Conservation (phyloP, 176 grass and related monocot species). For the Rhynchospora pubera region DNA sequence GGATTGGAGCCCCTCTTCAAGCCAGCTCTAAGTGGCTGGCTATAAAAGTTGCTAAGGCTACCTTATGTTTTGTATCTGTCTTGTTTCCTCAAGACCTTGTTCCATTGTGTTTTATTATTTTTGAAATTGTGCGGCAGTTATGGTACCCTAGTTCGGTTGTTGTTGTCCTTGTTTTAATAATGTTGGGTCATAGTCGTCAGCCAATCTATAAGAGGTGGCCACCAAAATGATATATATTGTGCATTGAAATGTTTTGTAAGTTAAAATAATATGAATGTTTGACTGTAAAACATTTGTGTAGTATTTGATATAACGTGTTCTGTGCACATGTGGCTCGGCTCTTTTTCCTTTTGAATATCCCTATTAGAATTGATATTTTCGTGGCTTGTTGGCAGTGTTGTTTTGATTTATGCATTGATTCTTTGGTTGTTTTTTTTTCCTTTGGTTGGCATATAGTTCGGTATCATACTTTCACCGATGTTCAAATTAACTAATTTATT, state of each 20-base stretch:
- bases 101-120: neutral
- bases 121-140: neutral
- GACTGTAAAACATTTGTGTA: neutral
- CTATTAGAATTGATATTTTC: too few relatives aligned
- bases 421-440: neutral
- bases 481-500: too few relatives aligned
- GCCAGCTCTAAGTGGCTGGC: conserved; percentile 8
- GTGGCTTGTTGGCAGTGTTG: too few relatives aligned
- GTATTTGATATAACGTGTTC: too few relatives aligned
- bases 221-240: neutral
- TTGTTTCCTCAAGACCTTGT: neutral
- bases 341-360: too few relatives aligned
- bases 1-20: conserved; percentile 31
- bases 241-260: neutral
- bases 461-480: too few relatives aligned
- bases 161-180: conserved; percentile 3
- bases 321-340: too few relatives aligned
- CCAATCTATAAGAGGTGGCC: neutral
- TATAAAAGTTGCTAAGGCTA: neutral
- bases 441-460: neutral
- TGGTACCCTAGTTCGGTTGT: neutral
- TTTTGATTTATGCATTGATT: neutral
- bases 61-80: conserved; percentile 7
- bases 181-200: neutral
- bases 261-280: neutral